Conservation (phyloP, 2,329 filamentous ascomycete genomes). For the Pseudogymnoascus sp. region DNA sequence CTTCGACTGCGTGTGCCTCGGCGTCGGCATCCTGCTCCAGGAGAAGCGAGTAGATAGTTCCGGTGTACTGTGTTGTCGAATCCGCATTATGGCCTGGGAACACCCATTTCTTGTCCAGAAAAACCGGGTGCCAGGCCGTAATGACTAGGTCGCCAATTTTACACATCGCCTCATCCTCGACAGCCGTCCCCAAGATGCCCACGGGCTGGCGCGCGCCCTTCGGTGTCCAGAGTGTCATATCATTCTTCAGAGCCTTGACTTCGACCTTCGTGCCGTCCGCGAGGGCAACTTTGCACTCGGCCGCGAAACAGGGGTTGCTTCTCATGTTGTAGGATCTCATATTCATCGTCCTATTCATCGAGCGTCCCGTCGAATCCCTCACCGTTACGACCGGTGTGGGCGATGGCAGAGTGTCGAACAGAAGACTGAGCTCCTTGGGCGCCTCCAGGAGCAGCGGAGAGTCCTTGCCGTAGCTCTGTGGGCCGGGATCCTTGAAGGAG, state of each 20-base stretch:
- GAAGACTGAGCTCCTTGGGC: conserved; percentile 42
- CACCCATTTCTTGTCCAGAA: conserved; percentile 35
- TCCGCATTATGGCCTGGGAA: conserved; percentile 39
- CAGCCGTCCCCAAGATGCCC: conserved; percentile 45
- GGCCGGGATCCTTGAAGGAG: conserved; percentile 55
- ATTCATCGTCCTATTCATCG: conserved; percentile 17
- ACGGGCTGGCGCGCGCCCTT: conserved; percentile 42
- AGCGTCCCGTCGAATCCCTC: not conserved
- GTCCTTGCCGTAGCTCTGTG: conserved; percentile 45
- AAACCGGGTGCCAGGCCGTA: conserved; percentile 56
- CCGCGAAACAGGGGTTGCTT: conserved; percentile 47
- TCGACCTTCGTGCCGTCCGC: conserved; percentile 35
- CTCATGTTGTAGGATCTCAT: conserved; percentile 42
- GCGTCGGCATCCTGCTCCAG: conserved; percentile 40
- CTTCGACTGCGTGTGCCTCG: conserved; percentile 38
- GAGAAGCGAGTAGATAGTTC: conserved; percentile 51
- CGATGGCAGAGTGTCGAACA: conserved; percentile 31
- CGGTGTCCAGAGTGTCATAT: conserved; percentile 45
- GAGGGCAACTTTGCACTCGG: conserved; percentile 40
- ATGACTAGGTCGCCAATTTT: conserved; percentile 39
- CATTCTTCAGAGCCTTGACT: conserved; percentile 39
- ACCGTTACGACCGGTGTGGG: conserved; percentile 20
- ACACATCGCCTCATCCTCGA: conserved; percentile 38
- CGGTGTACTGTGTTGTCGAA: conserved; percentile 38
- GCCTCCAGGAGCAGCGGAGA: conserved; percentile 48